A percentile compares a stretch with the other conserved stretches of the same genome.
phyloP scores from a whole-genome alignment of 2,329 filamentous ascomycete species.

The Paraphoma chrysanthemicola region DNA sequence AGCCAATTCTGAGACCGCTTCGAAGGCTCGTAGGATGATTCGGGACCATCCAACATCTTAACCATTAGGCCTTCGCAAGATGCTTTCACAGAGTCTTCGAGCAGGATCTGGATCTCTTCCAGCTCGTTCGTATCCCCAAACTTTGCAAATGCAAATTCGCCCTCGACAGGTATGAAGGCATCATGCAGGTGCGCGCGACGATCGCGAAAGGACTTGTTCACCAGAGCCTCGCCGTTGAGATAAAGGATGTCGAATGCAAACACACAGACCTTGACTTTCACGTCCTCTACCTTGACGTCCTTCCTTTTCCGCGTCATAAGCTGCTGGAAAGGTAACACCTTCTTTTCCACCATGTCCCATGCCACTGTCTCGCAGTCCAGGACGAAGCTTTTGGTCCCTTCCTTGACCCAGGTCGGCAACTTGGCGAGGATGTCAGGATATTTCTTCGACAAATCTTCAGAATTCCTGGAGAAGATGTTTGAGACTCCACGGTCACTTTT shows the following conservation, averaged over 20 bases:
- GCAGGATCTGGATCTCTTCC: slow-evolving; percentile 88
- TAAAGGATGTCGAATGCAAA: slow-evolving; percentile 97
- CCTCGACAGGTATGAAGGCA: slow-evolving; percentile 80
- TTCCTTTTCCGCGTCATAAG: slow-evolving; percentile 98
- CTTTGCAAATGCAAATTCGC: slow-evolving; percentile 90
- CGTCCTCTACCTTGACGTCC: slow-evolving; percentile 92
- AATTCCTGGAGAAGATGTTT: slow-evolving; percentile 96
- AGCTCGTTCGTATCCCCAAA: slow-evolving; percentile 86
- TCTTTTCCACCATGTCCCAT: slow-evolving; percentile 95
- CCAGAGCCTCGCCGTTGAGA: slow-evolving; percentile 86
- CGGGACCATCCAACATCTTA: slow-evolving; percentile 94
- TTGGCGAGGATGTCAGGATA: slow-evolving; percentile 95
- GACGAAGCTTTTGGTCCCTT: slow-evolving; percentile 91
- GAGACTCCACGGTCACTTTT: slow-evolving; percentile 77
- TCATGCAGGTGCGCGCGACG: slow-evolving; percentile 76
- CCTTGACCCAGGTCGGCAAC: slow-evolving; percentile 86
- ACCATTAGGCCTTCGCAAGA: slow-evolving; percentile 99
- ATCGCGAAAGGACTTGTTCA: slow-evolving; percentile 85
- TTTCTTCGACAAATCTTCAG: slow-evolving; percentile 95
- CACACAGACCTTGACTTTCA: slow-evolving; percentile 96
- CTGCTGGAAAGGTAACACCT: slow-evolving; percentile 95
- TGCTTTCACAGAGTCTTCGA: slow-evolving; percentile 94
- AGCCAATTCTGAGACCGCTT: slow-evolving; percentile 98
- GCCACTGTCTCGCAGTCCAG: slow-evolving; percentile 98
- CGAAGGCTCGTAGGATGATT: slow-evolving; percentile 94